Evolutionary conservation across 1,284 basidiomycete species (phyloP), one percentile per base, ranked within the genome.

Genomic region (Moesziomyces sp.): DNA sequence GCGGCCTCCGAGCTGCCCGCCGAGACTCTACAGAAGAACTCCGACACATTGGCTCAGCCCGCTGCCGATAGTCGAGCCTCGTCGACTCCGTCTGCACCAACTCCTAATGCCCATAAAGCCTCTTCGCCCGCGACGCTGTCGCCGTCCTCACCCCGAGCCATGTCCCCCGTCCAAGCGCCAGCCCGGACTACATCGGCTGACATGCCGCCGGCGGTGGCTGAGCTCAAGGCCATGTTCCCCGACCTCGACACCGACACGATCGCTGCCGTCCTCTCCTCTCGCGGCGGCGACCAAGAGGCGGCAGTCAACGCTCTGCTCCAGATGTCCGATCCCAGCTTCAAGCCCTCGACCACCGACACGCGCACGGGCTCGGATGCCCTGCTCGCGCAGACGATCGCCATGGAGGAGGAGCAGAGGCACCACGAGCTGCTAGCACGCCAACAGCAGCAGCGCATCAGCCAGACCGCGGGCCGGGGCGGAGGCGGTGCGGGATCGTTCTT

Each of bases 241-340:
- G 70, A 77, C 33, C 48, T 79, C 19, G 79, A 80, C 58, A 47
- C 57, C 23, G 79, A 80, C 5, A 79, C 77, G 1, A 74, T 80
- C 42, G 60, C 57, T 13, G 75, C 75, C 26, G 76, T 80, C 16
- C 55, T 80, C 8, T 69, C 72, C n/a, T 68, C 76, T 6, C 57
- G 62, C 11, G 75, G 68, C 30, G 77, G 77, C 1, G 57, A 79
- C 49, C 65, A 76, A 46, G 77, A 80, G 56, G 52, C 66, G 14
- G 78, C 78, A 1, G 68, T 79, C 55, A 79, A 78, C 24, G 64
- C 76, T 5, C 67, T 79, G 11, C 51, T 79, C 56, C 74, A 75
- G 56, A 79, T 79, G 78, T 76, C 76, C 23, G 78, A 79, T 57
- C 78, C 76, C 5, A 67, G 46, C 54, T 79, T 74, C 57, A 71